Evolutionary conservation across 257 asterid species (phyloP), one percentile per base, ranked within the genome.

Genomic region (Scutellaria galericulata): DNA sequence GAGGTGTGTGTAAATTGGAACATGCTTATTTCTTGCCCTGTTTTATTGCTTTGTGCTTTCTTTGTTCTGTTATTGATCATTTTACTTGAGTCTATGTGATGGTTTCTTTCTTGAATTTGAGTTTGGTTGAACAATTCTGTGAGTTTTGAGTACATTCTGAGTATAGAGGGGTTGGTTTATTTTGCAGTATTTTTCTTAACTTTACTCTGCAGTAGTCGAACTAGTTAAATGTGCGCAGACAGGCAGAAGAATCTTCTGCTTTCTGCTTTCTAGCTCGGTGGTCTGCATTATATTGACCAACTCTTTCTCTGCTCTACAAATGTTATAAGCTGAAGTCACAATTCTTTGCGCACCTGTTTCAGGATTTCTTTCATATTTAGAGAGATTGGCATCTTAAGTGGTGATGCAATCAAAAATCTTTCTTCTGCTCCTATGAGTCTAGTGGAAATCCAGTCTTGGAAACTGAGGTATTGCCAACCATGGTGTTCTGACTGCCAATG

Each of bases 331-430:
- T 72, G 44, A 75, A 75, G 66, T 67, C 48, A 70, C 71, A 59
- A 62, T 72, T 81, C 79, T 72, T 70, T 68, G 66, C 64, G 78
- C 51, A 66, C 74, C 55, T 71, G 27, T 83, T 77, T 66, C 85
- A 80, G 79, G 81, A 64, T 78, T 53, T 78, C 56, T 78, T 76
- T 69, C 71, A 65, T 69, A 48, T 68, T 39, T 72, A 11, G 64
- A 50, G 74, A 70, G 77, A 68, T 72, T 81, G 40, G 53, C 78
- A 57, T 70, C 77, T 73, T 69, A 67, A 67, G 31, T 68, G 82
- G 75, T 66, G 59, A 57, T 71, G 70, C 62, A 37, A 58, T 77
- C 74, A 55, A 64, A 18, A 60, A 56, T 68, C 47, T 58, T 64
- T 63, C 73, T 75, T 68, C 66, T 80, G 82, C 80, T 75, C 76